A percentile compares a stretch with the other conserved stretches of the same genome.
phyloP scores from a whole-genome alignment of 495 filamentous ascomycete genomes.

The Hypoxylon trugodes region DNA sequence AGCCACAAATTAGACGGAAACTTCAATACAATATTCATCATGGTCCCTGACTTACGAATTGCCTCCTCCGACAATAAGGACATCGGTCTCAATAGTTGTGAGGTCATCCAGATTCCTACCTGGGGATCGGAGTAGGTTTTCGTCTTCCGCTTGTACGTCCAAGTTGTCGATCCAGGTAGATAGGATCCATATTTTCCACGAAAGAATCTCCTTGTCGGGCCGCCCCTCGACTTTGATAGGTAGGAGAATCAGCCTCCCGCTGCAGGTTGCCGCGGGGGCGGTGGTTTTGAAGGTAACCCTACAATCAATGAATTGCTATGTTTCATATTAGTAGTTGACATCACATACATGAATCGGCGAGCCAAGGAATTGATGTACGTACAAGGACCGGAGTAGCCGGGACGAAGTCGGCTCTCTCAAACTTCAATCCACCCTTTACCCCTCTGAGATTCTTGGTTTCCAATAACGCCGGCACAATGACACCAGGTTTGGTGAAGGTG shows the following conservation, averaged over 20 bases:
- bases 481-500: conserved; percentile 29
- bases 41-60: conserved; percentile 41
- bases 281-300: conserved; percentile 38
- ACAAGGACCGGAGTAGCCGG: background rate
- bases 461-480: conserved; percentile 19
- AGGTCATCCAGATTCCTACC: conserved; percentile 23
- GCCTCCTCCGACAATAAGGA: conserved; percentile 48
- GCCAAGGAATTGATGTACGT: background rate
- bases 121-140: conserved; percentile 33
- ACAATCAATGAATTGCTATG: conserved; percentile 29
- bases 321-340: background rate
- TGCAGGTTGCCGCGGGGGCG: conserved; percentile 34
- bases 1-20: background rate
- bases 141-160: conserved; percentile 41
- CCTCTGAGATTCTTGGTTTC: background rate
- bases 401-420: background rate
- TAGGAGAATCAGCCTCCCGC: conserved; percentile 42
- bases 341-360: background rate
- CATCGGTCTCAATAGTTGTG: conserved; percentile 41
- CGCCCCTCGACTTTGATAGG: conserved; percentile 15
- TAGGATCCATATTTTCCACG: conserved; percentile 49
- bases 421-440: background rate
- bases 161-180: conserved; percentile 44
- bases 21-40: background rate
- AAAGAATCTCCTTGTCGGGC: background rate